These are phyloP conservation scores for Uncinocarpus reesii DNA, from an alignment of 2,329 filamentous ascomycete genomes.

Conservation along the genomic window DNA sequence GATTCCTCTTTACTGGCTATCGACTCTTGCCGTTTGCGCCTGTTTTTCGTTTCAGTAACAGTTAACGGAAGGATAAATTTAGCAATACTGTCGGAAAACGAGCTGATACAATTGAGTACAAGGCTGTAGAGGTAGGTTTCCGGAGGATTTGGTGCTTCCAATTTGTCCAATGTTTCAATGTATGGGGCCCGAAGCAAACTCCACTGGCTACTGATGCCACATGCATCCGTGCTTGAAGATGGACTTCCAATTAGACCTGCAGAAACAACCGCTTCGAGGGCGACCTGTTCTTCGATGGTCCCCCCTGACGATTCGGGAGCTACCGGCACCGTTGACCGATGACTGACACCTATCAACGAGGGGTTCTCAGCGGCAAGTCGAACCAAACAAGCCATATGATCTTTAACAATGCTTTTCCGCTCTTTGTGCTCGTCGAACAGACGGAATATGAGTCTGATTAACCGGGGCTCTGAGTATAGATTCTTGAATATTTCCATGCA, in stretches of 20 bases:
- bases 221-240: constrained; percentile 54
- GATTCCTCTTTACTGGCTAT: constrained; percentile 30
- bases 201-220: constrained; percentile 82
- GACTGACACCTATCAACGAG: constrained; percentile 72
- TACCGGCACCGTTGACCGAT: constrained; percentile 74
- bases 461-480: constrained; percentile 68
- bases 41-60: constrained; percentile 59
- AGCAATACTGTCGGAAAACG: constrained; percentile 80
- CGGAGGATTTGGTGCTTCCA: constrained; percentile 68
- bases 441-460: constrained; percentile 69
- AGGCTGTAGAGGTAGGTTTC: constrained; percentile 92
- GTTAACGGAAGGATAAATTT: constrained; percentile 89
- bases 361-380: constrained; percentile 86
- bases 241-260: constrained; percentile 74
- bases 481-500: constrained; percentile 86
- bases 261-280: constrained; percentile 77
- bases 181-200: constrained; percentile 77
- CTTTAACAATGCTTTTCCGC: constrained; percentile 66
- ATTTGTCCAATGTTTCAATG: constrained; percentile 90
- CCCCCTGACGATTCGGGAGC: constrained; percentile 48
- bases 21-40: constrained; percentile 34
- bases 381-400: constrained; percentile 81
- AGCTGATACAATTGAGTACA: constrained; percentile 77
- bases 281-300: constrained; percentile 64
- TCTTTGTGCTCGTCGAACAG: constrained; percentile 65